A percentile compares a stretch with the other conserved stretches of the same genome.
These are phyloP conservation scores for Eurotiales sp. DNA, from an alignment of 2,329 filamentous ascomycete species.

Conservation along the genomic window DNA sequence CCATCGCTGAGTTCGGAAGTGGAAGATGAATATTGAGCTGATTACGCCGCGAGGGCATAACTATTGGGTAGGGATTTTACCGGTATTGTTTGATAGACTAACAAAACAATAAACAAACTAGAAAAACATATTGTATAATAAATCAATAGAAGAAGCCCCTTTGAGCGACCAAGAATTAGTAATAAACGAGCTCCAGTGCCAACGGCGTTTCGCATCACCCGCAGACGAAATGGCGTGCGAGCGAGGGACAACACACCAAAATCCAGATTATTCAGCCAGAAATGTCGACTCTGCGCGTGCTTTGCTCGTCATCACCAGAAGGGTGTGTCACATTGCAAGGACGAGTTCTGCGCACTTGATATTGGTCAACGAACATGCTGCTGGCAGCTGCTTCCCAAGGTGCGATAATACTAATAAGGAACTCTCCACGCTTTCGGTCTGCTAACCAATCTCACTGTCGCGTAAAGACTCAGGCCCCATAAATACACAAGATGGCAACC, in stretches of 20 bases:
- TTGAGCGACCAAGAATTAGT: not conserved
- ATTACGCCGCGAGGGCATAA: no score
- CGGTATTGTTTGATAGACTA: no score
- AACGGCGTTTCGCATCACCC: constrained; percentile 10
- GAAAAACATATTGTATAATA: not conserved
- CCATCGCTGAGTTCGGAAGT: no score
- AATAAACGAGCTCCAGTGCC: not conserved
- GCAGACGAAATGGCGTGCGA: constrained; percentile 11
- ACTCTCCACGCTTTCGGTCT: no score
- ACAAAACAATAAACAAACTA: no score
- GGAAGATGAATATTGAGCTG: no score
- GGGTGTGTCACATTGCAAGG: not conserved
- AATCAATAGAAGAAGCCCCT: not conserved
- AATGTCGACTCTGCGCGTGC: not conserved
- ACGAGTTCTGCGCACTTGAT: no score
- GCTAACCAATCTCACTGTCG: no score
- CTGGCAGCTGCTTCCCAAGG: no score
- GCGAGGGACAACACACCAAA: not conserved
- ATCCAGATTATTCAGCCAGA: not conserved
- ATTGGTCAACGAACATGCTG: not conserved
- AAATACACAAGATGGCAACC: constrained; percentile 2
- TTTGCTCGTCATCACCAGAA: not conserved
- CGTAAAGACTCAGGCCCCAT: no score
- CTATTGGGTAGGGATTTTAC: no score
- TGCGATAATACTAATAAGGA: no score